Conservation (phyloP, 2,329 filamentous ascomycete species). For the Chaetomium olivaceum region DNA sequence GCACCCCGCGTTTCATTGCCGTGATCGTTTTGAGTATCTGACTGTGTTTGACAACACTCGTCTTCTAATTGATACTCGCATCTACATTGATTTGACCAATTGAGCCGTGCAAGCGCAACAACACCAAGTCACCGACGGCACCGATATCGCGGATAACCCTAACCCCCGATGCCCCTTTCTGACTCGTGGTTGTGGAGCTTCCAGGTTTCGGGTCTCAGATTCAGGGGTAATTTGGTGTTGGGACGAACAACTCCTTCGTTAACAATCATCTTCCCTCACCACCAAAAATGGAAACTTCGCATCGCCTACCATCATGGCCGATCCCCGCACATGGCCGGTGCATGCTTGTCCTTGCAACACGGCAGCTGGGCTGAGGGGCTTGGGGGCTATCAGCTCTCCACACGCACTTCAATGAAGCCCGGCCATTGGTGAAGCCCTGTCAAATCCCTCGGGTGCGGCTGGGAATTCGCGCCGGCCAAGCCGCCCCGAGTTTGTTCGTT, state of each 20-base stretch:
- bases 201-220: neutral
- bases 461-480: constrained; percentile 11
- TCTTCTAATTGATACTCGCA: neutral
- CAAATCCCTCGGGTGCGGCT: constrained; percentile 7
- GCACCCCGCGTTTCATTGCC: neutral
- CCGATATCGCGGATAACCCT: neutral
- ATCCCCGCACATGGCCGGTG: neutral
- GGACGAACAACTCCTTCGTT: neutral
- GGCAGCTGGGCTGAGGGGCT: neutral
- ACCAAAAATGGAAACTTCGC: neutral
- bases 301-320: neutral
- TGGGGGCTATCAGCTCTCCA: constrained; percentile 11
- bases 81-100: neutral
- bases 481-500: constrained; percentile 1
- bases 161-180: neutral
- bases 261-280: too few relatives aligned
- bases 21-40: neutral
- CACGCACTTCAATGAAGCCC: constrained; percentile 1
- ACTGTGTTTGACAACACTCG: neutral
- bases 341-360: neutral
- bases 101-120: neutral
- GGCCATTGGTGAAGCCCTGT: constrained; percentile 2
- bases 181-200: neutral
- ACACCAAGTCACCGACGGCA: neutral
- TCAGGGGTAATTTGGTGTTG: neutral